phyloP scores from a whole-genome alignment of 2,329 filamentous ascomycete genomes.

The Bipolaris sorokiniana region DNA sequence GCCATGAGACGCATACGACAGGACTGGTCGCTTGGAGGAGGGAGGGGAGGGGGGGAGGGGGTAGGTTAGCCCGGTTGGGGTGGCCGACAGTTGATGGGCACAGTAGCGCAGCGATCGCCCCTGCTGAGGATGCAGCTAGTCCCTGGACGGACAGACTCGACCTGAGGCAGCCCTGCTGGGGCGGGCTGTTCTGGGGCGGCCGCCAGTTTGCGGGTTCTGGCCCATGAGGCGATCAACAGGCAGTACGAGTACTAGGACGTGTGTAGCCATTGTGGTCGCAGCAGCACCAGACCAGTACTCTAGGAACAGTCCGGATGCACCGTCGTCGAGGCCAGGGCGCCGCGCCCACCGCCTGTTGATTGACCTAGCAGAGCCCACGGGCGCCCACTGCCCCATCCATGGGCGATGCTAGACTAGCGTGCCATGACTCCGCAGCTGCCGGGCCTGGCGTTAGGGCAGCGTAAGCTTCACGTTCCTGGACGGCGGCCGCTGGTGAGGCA shows the following conservation, averaged over 20 bases:
- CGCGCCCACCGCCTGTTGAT: background rate
- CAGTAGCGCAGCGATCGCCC: constrained; percentile 42
- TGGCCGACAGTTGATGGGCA: constrained; percentile 33
- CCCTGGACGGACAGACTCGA: constrained; percentile 20
- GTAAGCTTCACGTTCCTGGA: constrained; percentile 42
- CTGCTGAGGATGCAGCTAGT: constrained; percentile 34
- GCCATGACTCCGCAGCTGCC: constrained; percentile 29
- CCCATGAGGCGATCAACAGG: constrained; percentile 47
- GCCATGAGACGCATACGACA: constrained; percentile 36
- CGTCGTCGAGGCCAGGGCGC: background rate
- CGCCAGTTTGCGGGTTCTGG: constrained; percentile 41
- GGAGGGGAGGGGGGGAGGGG: constrained; percentile 11
- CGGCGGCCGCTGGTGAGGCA: constrained; percentile 33
- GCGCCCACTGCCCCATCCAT: constrained; percentile 39
- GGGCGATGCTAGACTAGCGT: constrained; percentile 24
- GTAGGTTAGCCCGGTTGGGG: constrained; percentile 32
- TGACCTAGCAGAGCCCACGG: constrained; percentile 17
- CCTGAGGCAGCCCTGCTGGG: constrained; percentile 39
- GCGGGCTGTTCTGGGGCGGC: constrained; percentile 37
- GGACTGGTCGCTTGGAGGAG: constrained; percentile 25
- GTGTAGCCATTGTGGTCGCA: background rate
- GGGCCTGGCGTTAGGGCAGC: constrained; percentile 25
- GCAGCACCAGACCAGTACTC: background rate
- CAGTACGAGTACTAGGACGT: constrained; percentile 4
- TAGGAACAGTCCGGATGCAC: too few species aligned